These are phyloP conservation scores for Colletotrichum tamarilloi DNA, from an alignment of 2,329 filamentous ascomycete genomes.

Conservation along the genomic window DNA sequence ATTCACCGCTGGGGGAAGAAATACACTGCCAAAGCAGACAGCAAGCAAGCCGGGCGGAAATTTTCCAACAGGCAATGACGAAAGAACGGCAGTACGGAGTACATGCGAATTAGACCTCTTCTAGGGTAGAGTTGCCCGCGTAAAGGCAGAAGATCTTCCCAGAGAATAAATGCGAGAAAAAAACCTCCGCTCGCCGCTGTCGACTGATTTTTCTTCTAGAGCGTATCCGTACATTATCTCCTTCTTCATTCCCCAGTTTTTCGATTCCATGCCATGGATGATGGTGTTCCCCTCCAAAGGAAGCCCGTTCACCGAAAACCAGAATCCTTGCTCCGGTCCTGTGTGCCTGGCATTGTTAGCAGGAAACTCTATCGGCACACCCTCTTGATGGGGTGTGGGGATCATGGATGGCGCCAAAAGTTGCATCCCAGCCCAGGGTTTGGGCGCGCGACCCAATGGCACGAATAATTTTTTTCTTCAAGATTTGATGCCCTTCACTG, in stretches of 20 bases:
- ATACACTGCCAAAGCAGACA: not conserved
- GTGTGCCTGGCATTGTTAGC: not conserved
- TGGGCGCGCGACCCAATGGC: constrained; percentile 11
- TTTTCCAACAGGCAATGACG: not conserved
- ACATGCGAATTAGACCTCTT: not conserved
- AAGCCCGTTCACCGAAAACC: constrained; percentile 10
- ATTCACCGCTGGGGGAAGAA: not conserved
- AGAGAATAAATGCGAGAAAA: not conserved
- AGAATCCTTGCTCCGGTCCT: constrained; percentile 21
- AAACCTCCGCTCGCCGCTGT: not conserved
- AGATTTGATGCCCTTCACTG: not conserved
- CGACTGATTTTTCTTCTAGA: not conserved
- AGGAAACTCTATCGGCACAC: constrained; percentile 5
- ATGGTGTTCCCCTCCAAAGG: not conserved
- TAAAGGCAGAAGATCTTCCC: constrained; percentile 13
- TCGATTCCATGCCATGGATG: constrained; percentile 23
- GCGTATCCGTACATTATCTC: not conserved
- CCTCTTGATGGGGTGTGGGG: not conserved
- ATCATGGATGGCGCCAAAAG: constrained; percentile 2
- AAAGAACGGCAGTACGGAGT: not conserved
- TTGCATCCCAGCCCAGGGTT: not conserved
- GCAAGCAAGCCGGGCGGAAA: not conserved
- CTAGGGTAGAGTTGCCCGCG: not conserved
- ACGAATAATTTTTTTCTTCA: constrained; percentile 12
- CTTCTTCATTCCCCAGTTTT: constrained; percentile 13